Evolutionary conservation across 805 yeast species (phyloP), one percentile per base, ranked within the genome.

Genomic region (Pichia insulana): DNA sequence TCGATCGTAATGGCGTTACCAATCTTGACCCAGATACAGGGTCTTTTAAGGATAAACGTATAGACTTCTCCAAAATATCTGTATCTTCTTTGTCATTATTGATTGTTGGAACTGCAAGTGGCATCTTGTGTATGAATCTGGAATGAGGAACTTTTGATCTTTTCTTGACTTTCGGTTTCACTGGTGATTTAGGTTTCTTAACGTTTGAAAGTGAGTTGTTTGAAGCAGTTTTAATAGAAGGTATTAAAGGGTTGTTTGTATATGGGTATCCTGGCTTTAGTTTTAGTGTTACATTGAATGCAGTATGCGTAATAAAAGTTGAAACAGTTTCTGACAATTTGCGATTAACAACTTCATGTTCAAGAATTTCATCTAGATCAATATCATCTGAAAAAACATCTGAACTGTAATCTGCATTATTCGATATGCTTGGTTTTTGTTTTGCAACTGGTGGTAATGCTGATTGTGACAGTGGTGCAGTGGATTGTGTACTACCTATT

Each of bases 11-110:
- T 1, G 67, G 67, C 2, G 57, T 58, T 4, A 41, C 44, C 43
- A 62, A 34, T 32, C 55, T 39, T 11, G 42, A 44, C n/a, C 63
- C 62, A 1, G 64, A 54, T 2, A 63, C 43, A 4, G 67, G 67
- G 36, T 63, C 67, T 22, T 47, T 41, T 17, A 63, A 43, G 0
- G 65, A 58, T n/a, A 63, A 41, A 25, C 56, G 40, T 44, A 59
- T 45, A 1, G 55, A 51, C 19, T 53, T 47, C 34, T 58, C 64
- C 17, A 57, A 42, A 4, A 63, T 28, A 34, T 59, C 65, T 17
- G 56, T 62, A 33, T 60, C 64, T 12, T 52, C 57, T 9, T 47
- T 48, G 22, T 42, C 34, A 7, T 39, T 30, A 35, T 12, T 15
- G 30, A 7, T 15, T 9, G 30, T 27, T 28, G 31, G 10, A 55